Evolutionary conservation across 352 stramenopile species (phyloP).

Genomic region (Saprolegnia diclina): DNA sequence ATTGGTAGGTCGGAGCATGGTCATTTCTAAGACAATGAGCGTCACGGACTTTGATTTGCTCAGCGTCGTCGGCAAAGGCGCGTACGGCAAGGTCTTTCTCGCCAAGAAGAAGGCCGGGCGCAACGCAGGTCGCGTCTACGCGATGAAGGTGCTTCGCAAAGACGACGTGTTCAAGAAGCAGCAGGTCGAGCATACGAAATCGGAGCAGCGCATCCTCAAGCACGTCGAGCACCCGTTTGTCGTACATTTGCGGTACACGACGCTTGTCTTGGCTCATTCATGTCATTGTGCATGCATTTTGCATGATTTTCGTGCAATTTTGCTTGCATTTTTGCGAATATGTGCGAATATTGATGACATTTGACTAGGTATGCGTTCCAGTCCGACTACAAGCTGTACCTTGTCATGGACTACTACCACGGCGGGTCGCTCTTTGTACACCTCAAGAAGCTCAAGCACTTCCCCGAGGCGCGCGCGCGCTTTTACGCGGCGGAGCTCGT

Average conservation of each 20-base stretch:
- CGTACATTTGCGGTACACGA: slow-evolving; percentile 65
- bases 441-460: slow-evolving; percentile 67
- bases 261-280: not conserved
- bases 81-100: slow-evolving; percentile 83
- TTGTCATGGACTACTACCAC: slow-evolving; percentile 88
- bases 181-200: slow-evolving; percentile 84
- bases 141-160: slow-evolving; percentile 87
- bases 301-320: no score
- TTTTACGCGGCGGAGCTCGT: slow-evolving; percentile 86
- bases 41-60: slow-evolving; percentile 85
- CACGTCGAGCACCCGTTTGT: slow-evolving; percentile 85
- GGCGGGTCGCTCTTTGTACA: slow-evolving; percentile 83
- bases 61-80: slow-evolving; percentile 80
- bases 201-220: slow-evolving; percentile 84
- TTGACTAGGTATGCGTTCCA: slow-evolving; percentile 56
- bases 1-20: slow-evolving; percentile 59
- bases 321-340: no score
- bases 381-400: slow-evolving; percentile 81
- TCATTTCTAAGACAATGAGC: slow-evolving; percentile 76
- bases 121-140: slow-evolving; percentile 70
- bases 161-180: slow-evolving; percentile 82
- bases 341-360: not conserved
- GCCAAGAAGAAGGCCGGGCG: slow-evolving; percentile 70
- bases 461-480: slow-evolving; percentile 54
- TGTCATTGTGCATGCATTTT: no score